Evolutionary conservation across 345 rosid genomes (phyloP).

Genomic region (Mangifera indica): DNA sequence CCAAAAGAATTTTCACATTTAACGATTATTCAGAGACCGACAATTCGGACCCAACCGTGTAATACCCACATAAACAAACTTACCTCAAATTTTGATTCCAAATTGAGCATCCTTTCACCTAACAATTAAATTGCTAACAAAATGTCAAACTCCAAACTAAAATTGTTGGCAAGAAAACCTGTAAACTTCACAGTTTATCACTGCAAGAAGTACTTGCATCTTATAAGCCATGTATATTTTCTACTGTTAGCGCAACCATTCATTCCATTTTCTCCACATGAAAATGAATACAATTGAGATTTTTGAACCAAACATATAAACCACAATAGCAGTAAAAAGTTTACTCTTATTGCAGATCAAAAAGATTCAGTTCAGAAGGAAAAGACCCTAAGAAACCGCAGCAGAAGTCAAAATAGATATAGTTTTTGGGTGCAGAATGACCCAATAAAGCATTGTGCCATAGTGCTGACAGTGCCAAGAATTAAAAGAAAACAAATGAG

Average conservation of each 20-base stretch:
- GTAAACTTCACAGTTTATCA: background rate
- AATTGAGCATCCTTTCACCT: too few relatives aligned
- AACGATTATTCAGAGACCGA: too few relatives aligned
- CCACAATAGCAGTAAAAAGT: background rate
- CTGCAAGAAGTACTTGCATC: background rate
- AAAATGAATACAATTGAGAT: background rate
- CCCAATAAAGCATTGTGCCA: constrained; percentile 9
- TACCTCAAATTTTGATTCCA: too few relatives aligned
- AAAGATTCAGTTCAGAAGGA: constrained; percentile 1
- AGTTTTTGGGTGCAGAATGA: background rate
- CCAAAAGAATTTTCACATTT: too few relatives aligned
- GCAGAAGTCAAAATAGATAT: background rate
- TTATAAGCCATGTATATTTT: background rate
- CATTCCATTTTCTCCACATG: background rate
- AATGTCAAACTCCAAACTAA: too few relatives aligned
- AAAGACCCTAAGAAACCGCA: background rate
- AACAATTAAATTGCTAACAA: too few relatives aligned
- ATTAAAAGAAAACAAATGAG: background rate
- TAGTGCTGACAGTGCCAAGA: constrained; percentile 4
- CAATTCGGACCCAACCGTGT: too few relatives aligned
- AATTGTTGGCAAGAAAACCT: background rate
- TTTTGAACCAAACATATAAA: background rate
- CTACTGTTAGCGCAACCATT: background rate
- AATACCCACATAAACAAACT: too few relatives aligned
- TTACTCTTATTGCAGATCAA: constrained; percentile 3